phyloP scores from a whole-genome alignment of 306 rosid species.

The Corylus americana region DNA sequence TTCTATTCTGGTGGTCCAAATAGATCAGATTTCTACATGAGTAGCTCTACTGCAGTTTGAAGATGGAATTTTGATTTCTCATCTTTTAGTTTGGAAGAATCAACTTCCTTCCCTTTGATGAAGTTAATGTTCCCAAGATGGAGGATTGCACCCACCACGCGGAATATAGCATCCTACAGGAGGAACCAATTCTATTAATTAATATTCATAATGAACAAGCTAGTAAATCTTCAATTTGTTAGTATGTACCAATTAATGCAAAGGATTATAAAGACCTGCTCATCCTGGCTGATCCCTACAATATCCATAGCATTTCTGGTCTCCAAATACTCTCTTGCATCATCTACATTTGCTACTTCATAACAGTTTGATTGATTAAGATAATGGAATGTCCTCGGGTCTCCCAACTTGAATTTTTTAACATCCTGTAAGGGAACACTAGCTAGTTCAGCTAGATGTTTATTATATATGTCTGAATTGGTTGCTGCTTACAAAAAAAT shows the following conservation, averaged over 20 bases:
- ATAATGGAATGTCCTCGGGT: conserved; percentile 71
- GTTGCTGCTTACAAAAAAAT: conserved; percentile 3
- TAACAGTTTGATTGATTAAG: conserved; percentile 80
- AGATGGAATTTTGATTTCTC: conserved; percentile 74
- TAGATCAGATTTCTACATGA: conserved; percentile 54
- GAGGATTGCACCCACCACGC: conserved; percentile 82
- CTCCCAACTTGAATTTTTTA: conserved; percentile 68
- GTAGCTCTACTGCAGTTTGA: conserved; percentile 64
- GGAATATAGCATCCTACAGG: conserved; percentile 75
- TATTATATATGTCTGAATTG: conserved; percentile 3
- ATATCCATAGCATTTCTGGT: conserved; percentile 90
- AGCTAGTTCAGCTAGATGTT: conserved; percentile 27
- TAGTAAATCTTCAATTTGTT: conserved; percentile 13
- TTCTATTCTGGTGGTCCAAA: background rate
- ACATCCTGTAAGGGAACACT: conserved; percentile 53
- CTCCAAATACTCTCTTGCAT: conserved; percentile 83
- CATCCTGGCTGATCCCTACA: conserved; percentile 81
- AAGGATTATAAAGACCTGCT: conserved; percentile 55
- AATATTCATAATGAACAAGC: conserved; percentile 16
- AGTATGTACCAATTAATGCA: conserved; percentile 15
- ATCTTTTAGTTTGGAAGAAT: conserved; percentile 78
- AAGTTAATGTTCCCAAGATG: conserved; percentile 85
- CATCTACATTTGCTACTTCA: conserved; percentile 76
- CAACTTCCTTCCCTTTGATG: conserved; percentile 69
- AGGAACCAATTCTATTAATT: conserved; percentile 30